These are phyloP conservation scores for Peronospora destructor DNA, from an alignment of 352 stramenopile species.

Conservation along the genomic window DNA sequence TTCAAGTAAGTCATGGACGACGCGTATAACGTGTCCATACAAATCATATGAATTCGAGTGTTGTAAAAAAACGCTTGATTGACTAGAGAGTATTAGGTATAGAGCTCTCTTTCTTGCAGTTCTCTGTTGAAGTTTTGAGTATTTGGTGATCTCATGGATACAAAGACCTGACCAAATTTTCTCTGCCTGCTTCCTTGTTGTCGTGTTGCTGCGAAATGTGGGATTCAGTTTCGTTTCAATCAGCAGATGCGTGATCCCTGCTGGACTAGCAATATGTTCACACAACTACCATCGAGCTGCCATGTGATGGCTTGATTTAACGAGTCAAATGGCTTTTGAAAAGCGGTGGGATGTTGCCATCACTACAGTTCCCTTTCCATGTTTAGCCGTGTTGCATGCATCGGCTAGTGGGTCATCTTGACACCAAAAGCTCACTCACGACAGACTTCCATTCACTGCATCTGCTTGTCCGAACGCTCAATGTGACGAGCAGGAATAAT, in stretches of 20 bases:
- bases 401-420: neutral
- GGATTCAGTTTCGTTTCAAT: conserved; percentile 1
- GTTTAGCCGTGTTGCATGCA: conserved; percentile 1
- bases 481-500: conserved; percentile 19
- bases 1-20: too few relatives aligned
- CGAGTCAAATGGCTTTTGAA: too few relatives aligned
- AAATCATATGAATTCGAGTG: too few relatives aligned
- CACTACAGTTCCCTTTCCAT: too few relatives aligned
- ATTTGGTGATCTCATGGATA: too few relatives aligned
- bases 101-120: too few relatives aligned
- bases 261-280: neutral
- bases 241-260: conserved; percentile 5
- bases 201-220: conserved; percentile 21
- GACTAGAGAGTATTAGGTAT: too few relatives aligned
- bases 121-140: too few relatives aligned
- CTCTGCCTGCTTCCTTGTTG: conserved; percentile 7
- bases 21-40: too few relatives aligned
- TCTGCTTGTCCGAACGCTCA: conserved; percentile 3
- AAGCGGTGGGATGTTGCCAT: too few relatives aligned
- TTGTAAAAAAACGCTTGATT: too few relatives aligned
- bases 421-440: conserved; percentile 14
- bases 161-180: too few relatives aligned
- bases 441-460: conserved; percentile 1
- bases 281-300: neutral
- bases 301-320: neutral